These are phyloP conservation scores for Austroboletus festivus DNA, from an alignment of 768 basidiomycete species.

Conservation along the genomic window DNA sequence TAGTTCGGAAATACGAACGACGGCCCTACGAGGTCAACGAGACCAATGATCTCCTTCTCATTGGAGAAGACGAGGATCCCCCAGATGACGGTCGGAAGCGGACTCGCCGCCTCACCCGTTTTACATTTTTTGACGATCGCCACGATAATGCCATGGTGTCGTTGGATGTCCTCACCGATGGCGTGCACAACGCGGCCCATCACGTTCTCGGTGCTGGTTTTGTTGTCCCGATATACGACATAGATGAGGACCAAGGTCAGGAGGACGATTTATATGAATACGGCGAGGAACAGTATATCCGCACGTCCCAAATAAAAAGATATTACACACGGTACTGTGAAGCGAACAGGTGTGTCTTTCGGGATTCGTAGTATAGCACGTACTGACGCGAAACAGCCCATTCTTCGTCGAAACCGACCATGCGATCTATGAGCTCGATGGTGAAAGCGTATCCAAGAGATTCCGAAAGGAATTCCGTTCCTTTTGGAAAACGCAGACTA, in stretches of 20 bases:
- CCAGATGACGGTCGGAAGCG: slow-evolving; percentile 44
- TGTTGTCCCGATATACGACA: slow-evolving; percentile 43
- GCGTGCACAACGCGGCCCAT: slow-evolving; percentile 41
- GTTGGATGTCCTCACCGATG: slow-evolving; percentile 46
- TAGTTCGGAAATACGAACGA: slow-evolving; percentile 41
- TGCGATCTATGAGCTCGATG: slow-evolving; percentile 59
- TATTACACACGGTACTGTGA: slow-evolving; percentile 52
- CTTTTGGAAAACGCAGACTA: slow-evolving; percentile 50
- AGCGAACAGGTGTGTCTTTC: slow-evolving; percentile 45
- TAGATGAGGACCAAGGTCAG: slow-evolving; percentile 63
- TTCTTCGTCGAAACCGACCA: slow-evolving; percentile 62
- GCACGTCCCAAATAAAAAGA: slow-evolving; percentile 44
- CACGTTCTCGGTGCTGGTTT: slow-evolving; percentile 55
- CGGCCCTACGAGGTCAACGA: slow-evolving; percentile 36
- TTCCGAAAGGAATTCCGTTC: slow-evolving; percentile 43
- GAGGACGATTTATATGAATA: slow-evolving; percentile 45
- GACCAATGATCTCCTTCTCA: slow-evolving; percentile 32
- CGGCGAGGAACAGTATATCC: slow-evolving; percentile 38
- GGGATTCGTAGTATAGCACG: background rate
- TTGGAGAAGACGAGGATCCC: slow-evolving; percentile 42
- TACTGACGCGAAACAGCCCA: slow-evolving; percentile 40
- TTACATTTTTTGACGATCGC: slow-evolving; percentile 57
- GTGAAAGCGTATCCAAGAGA: slow-evolving; percentile 35
- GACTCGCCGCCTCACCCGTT: slow-evolving; percentile 54
- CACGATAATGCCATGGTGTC: slow-evolving; percentile 45